Evolutionary conservation across 2,329 filamentous ascomycete genomes (phyloP).

Genomic region (Aureobasidium sp.): DNA sequence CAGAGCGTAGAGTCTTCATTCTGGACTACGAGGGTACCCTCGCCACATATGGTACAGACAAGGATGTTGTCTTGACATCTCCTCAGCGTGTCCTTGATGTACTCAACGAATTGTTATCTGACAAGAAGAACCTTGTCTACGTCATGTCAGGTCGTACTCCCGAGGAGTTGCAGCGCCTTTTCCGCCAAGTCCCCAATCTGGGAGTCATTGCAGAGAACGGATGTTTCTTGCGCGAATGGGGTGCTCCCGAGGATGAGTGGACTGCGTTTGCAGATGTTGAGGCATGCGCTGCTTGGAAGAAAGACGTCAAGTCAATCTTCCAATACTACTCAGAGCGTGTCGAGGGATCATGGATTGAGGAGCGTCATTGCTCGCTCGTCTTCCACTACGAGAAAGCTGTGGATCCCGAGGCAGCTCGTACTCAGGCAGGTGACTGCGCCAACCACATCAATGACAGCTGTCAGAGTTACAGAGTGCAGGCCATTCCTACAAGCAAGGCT

Average conservation of each 20-base stretch:
- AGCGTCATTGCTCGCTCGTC: conserved; percentile 82
- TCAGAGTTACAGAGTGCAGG: conserved; percentile 72
- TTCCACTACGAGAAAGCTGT: conserved; percentile 84
- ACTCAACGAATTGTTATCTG: conserved; percentile 69
- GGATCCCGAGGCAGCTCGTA: conserved; percentile 63
- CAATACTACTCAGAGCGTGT: conserved; percentile 85
- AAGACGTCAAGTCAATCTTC: conserved; percentile 71
- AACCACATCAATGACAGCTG: conserved; percentile 95
- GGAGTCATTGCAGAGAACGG: conserved; percentile 94
- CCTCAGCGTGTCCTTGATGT: conserved; percentile 78
- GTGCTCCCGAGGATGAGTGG: conserved; percentile 53
- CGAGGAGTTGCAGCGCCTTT: conserved; percentile 79
- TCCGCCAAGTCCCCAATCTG: conserved; percentile 71
- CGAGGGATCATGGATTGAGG: conserved; percentile 78
- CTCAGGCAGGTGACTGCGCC: conserved; percentile 80
- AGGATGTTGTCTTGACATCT: conserved; percentile 75
- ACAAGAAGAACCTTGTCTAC: conserved; percentile 78
- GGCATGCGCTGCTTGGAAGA: conserved; percentile 70
- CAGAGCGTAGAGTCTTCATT: conserved; percentile 69
- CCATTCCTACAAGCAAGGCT: conserved; percentile 65
- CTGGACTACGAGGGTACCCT: conserved; percentile 92
- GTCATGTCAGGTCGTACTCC: conserved; percentile 87
- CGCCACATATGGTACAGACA: conserved; percentile 76
- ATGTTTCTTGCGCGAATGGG: conserved; percentile 71
- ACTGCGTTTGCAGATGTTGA: conserved; percentile 64